Percentiles rank a stretch among this genome's conserved stretches.
Evolutionary conservation across 2,329 filamentous ascomycete species (phyloP).

Genomic region (Xylariaceae sp.): DNA sequence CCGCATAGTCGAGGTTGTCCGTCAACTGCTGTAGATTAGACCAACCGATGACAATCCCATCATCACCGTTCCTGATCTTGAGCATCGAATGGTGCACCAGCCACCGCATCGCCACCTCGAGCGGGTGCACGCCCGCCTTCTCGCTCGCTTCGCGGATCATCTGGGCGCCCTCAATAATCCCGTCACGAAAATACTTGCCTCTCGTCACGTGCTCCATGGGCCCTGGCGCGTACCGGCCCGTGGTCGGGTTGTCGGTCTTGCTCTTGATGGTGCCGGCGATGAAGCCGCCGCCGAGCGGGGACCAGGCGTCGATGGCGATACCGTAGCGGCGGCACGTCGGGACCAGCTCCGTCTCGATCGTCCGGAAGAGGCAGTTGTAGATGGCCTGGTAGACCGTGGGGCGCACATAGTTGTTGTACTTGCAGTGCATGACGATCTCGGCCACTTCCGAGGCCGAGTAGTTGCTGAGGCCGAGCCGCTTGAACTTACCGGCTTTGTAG

Average conservation of each 20-base stretch:
- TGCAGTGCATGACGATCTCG: slow-evolving; percentile 73
- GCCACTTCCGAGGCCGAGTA: slow-evolving; percentile 83
- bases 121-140: slow-evolving; percentile 60
- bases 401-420: slow-evolving; percentile 72
- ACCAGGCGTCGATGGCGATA: slow-evolving; percentile 75
- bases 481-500: slow-evolving; percentile 79
- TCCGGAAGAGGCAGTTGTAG: slow-evolving; percentile 70
- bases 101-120: slow-evolving; percentile 72
- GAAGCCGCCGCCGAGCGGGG: slow-evolving; percentile 73
- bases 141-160: slow-evolving; percentile 62
- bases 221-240: slow-evolving; percentile 58
- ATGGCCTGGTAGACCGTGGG: slow-evolving; percentile 81
- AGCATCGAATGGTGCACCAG: slow-evolving; percentile 62
- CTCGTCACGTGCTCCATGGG: slow-evolving; percentile 46
- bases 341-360: slow-evolving; percentile 69
- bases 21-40: slow-evolving; percentile 51
- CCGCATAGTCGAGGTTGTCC: slow-evolving; percentile 50
- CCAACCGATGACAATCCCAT: slow-evolving; percentile 55
- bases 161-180: slow-evolving; percentile 55
- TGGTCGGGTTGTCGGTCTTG: slow-evolving; percentile 52
- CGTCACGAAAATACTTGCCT: slow-evolving; percentile 65
- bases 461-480: slow-evolving; percentile 73
- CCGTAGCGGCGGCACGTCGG: slow-evolving; percentile 70
- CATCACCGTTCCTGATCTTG: slow-evolving; percentile 43
- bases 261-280: slow-evolving; percentile 73